Percentiles rank a stretch among this genome's conserved stretches.
Conservation (phyloP, 202 grass and related monocot genomes). For the Setaria viridis region DNA sequence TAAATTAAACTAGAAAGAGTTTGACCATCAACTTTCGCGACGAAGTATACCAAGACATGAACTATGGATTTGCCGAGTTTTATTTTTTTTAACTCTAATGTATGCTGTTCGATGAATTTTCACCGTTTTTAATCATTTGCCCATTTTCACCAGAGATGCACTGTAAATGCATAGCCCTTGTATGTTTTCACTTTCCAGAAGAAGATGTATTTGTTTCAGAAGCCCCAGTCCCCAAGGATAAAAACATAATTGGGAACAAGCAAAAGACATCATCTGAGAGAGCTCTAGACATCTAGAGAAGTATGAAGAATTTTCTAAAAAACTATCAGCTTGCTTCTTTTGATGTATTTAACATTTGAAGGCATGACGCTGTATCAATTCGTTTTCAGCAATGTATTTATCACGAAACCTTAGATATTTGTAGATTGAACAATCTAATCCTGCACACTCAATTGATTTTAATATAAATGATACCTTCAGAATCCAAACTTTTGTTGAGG, state of each 20-base stretch:
- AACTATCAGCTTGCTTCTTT: neutral
- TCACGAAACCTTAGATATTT: conserved; percentile 2
- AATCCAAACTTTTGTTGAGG: conserved; percentile 64
- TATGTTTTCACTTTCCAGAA: neutral
- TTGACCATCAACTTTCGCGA: no score
- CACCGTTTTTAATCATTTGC: neutral
- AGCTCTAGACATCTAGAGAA: conserved; percentile 17
- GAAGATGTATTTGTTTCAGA: conserved; percentile 10
- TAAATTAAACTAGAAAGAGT: no score
- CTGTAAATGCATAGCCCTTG: neutral
- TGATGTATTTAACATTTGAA: conserved; percentile 27
- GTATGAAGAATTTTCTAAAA: neutral
- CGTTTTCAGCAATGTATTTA: conserved; percentile 19
- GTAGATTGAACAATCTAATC: neutral
- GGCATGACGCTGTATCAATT: neutral
- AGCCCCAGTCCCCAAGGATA: neutral
- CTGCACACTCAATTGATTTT: conserved; percentile 4
- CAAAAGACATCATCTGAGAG: neutral
- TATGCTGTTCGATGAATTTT: neutral
- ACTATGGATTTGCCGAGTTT: no score
- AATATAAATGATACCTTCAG: conserved; percentile 48
- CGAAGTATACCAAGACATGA: no score
- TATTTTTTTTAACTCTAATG: no score
- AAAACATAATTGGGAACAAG: neutral
- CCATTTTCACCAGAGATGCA: neutral